These are phyloP conservation scores for Colletotrichum falcatum DNA, from an alignment of 2,329 filamentous ascomycete genomes.

Conservation along the genomic window DNA sequence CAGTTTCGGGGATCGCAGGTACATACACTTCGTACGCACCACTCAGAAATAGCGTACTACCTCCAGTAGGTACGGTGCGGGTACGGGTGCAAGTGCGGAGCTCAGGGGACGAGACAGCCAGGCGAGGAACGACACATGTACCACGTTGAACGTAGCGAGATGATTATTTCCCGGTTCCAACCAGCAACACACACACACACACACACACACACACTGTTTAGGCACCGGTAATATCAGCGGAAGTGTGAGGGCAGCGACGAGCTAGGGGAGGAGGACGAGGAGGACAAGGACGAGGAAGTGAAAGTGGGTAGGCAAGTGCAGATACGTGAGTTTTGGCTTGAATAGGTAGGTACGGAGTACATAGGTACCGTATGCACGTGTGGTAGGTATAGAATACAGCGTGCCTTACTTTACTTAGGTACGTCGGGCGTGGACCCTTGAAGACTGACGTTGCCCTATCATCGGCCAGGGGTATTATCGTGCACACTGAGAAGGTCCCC, in stretches of 20 bases:
- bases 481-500: constrained; percentile 2
- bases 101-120: constrained; percentile 12
- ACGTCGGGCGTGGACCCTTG: constrained; percentile 38
- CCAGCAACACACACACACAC: background rate
- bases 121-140: constrained; percentile 14
- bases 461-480: constrained; percentile 28
- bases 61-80: constrained; percentile 3
- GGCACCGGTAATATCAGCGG: background rate
- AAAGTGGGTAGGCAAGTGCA: constrained; percentile 6
- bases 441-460: constrained; percentile 27
- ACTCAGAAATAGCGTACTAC: background rate
- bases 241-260: background rate
- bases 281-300: background rate
- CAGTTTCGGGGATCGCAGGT: constrained; percentile 40
- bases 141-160: constrained; percentile 17
- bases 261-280: background rate
- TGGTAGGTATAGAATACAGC: constrained; percentile 24
- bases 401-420: constrained; percentile 21
- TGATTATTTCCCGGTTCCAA: constrained; percentile 1
- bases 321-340: constrained; percentile 21
- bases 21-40: constrained; percentile 2
- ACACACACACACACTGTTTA: background rate
- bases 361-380: background rate
- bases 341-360: constrained; percentile 6
- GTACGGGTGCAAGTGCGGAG: constrained; percentile 30